These are phyloP conservation scores for Aspergillus calidoustus DNA, from an alignment of 2,329 filamentous ascomycete species.

Conservation along the genomic window DNA sequence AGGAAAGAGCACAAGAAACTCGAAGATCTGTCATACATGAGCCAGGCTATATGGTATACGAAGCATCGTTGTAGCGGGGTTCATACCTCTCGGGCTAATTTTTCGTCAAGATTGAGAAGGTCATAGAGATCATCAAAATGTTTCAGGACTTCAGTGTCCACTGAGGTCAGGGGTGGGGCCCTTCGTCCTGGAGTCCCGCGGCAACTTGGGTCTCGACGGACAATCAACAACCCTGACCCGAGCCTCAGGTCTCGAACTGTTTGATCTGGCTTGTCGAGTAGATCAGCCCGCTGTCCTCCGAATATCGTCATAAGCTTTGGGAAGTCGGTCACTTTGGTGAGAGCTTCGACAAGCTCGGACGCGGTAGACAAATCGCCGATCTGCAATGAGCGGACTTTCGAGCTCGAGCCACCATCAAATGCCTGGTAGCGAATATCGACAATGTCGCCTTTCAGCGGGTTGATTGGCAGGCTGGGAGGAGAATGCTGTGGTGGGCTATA, in stretches of 20 bases:
- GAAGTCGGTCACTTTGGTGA: slow-evolving; percentile 74
- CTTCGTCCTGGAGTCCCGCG: slow-evolving; percentile 35
- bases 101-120: slow-evolving; percentile 75
- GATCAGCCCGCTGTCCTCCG: slow-evolving; percentile 67
- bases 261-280: slow-evolving; percentile 62
- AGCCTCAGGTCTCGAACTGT: slow-evolving; percentile 72
- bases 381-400: slow-evolving; percentile 63
- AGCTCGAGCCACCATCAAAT: slow-evolving; percentile 66
- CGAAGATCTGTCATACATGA: slow-evolving; percentile 59
- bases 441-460: slow-evolving; percentile 63
- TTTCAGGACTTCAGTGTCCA: slow-evolving; percentile 79
- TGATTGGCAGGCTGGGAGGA: slow-evolving; percentile 60
- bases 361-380: slow-evolving; percentile 75
- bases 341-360: slow-evolving; percentile 68
- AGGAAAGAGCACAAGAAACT: slow-evolving; percentile 72
- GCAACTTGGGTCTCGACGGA: slow-evolving; percentile 62
- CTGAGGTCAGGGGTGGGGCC: slow-evolving; percentile 59
- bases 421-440: slow-evolving; percentile 75
- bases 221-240: slow-evolving; percentile 66
- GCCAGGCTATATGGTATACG: slow-evolving; percentile 13
- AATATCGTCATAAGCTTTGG: slow-evolving; percentile 75
- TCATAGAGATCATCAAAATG: slow-evolving; percentile 85
- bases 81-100: slow-evolving; percentile 68
- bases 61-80: not conserved
- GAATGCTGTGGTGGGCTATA: slow-evolving; percentile 65